Base-by-base conservation (phyloP, 2,329 filamentous ascomycete species). In the Alternaria ethzedia region DNA sequence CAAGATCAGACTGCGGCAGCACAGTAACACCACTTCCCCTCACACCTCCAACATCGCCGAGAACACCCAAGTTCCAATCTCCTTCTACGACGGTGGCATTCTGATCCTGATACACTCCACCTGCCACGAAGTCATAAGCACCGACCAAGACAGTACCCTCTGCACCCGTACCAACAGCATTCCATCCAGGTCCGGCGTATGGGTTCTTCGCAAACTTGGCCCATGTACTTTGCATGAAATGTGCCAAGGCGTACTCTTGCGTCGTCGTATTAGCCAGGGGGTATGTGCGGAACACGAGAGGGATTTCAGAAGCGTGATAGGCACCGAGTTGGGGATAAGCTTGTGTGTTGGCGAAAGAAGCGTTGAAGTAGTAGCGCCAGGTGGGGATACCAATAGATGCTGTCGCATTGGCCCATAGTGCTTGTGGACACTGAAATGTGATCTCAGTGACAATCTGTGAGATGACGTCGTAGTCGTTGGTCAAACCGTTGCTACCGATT, bases 361-460 rank as follows among this genome's bases (percentile, higher is more conserved):
- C 73, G 59, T 77, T 78, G 65, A 71, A 78, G 61, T 69, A 68
- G 54, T 73, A 75, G 25, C 74, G 70, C 72, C 71, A 76, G 3
- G 70, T 66, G 4, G 72, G 70, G 2, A 73, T 71, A 3, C 71
- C 70, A 5, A 64, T 60, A 1, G 62, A 59, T 3, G 72, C 68
- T 4, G 70, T 69, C 4, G 73, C 73, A 15, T 74, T 71, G 8
- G 71, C 67, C 59, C 70, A 71, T 2, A 73, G 61, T 6, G 71
- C 71, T 52, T 64, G 59, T 2, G 70, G 65, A 25, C 73, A 75
- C 47, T 67, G 70, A 32, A 73, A 74, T 0, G 54, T 57, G 4
- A 69, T 5, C 10, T 75, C 70, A 8, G 64, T 72, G 0, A 58
- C 55, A 13, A 74, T 69, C 11, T 64, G 61, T 4, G 72, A 63